Evolutionary conservation across 139 green algal species (phyloP).

Genomic region (Coccomyxa sp.): DNA sequence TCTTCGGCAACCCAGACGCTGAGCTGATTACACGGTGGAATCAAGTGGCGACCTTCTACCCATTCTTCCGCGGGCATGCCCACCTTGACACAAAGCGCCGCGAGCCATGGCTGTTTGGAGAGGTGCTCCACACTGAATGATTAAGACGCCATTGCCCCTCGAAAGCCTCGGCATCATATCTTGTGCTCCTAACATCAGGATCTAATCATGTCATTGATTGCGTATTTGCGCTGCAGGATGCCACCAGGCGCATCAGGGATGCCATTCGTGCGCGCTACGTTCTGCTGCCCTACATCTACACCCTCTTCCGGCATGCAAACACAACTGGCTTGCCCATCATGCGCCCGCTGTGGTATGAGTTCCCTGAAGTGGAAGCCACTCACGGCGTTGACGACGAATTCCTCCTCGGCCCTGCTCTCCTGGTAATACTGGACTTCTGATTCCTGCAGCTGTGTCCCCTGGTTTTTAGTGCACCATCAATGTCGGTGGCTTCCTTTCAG

Average conservation of each 20-base stretch:
- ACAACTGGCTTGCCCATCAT: slow-evolving; percentile 66
- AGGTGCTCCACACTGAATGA: slow-evolving; percentile 17
- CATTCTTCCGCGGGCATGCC: slow-evolving; percentile 96
- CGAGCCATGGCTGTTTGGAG: slow-evolving; percentile 97
- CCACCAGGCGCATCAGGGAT: slow-evolving; percentile 71
- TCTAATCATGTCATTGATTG: neutral
- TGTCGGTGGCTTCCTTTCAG: too few relatives aligned
- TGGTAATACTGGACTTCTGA: slow-evolving; percentile 26
- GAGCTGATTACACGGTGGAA: slow-evolving; percentile 95
- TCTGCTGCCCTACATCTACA: slow-evolving; percentile 98
- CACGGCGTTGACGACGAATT: slow-evolving; percentile 72
- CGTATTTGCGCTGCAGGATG: slow-evolving; percentile 12
- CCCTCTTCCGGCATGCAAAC: slow-evolving; percentile 79
- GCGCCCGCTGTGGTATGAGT: slow-evolving; percentile 93
- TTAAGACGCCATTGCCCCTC: neutral
- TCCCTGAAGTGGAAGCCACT: slow-evolving; percentile 57
- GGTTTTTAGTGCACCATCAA: too few relatives aligned
- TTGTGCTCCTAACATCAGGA: neutral
- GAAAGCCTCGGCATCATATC: neutral
- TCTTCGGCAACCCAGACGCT: slow-evolving; percentile 95
- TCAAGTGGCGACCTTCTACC: slow-evolving; percentile 92
- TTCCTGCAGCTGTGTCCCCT: neutral
- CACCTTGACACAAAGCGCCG: slow-evolving; percentile 94
- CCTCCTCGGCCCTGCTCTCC: slow-evolving; percentile 75
- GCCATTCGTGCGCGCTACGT: slow-evolving; percentile 85